A percentile compares a stretch with the other conserved stretches of the same genome.
Evolutionary conservation across 352 stramenopile species (phyloP).

Genomic region (Pythium dissotocum): DNA sequence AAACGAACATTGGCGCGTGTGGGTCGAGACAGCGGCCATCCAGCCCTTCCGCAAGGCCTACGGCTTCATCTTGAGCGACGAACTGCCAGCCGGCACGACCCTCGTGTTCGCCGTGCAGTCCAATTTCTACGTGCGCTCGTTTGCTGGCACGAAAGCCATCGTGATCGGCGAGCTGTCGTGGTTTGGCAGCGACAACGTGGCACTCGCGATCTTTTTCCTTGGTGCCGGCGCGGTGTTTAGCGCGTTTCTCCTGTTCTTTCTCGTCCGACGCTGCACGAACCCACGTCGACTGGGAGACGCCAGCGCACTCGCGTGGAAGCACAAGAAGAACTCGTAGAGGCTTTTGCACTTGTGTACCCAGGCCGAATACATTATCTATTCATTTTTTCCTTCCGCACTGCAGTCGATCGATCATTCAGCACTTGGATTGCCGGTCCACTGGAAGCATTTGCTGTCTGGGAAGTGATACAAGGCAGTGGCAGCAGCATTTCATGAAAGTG

Average conservation of each 20-base stretch:
- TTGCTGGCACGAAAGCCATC: conserved; percentile 63
- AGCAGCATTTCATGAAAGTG: no score
- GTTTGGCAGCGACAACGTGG: conserved; percentile 65
- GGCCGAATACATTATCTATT: neutral
- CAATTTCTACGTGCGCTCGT: conserved; percentile 76
- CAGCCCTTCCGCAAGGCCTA: conserved; percentile 74
- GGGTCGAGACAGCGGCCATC: conserved; percentile 64
- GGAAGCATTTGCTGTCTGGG: no score
- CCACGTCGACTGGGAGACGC: conserved; percentile 56
- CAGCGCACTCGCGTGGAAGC: conserved; percentile 56
- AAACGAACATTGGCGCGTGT: conserved; percentile 79
- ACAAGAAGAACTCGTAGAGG: conserved; percentile 29
- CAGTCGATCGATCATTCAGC: no score
- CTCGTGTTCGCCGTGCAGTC: conserved; percentile 80
- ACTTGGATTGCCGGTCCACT: no score
- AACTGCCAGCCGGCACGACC: conserved; percentile 48
- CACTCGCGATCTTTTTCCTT: conserved; percentile 59
- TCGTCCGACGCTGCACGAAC: conserved; percentile 45
- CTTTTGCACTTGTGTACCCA: neutral
- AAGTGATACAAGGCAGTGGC: no score
- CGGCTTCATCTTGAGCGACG: conserved; percentile 52
- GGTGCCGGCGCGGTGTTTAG: conserved; percentile 54
- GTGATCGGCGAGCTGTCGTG: conserved; percentile 65
- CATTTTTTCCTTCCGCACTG: neutral
- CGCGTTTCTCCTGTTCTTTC: conserved; percentile 48